Evolutionary conservation across 2,329 filamentous ascomycete genomes (phyloP), one percentile per base, ranked within the genome.

Genomic region (Penicillium polonicum): DNA sequence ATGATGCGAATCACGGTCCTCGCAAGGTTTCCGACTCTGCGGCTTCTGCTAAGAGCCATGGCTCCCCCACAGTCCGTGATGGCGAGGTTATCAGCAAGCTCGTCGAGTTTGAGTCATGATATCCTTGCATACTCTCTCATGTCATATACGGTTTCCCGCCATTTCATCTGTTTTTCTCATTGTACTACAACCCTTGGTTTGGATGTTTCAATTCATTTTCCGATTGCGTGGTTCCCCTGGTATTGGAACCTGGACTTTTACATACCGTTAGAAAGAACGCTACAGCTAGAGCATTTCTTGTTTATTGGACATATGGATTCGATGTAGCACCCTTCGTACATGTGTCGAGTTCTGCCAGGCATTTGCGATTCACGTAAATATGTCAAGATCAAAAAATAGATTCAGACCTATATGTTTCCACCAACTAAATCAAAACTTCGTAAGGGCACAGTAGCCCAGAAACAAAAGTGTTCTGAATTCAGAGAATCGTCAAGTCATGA

Each of bases 61-160:
- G 55, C 35, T 42, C 58, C 13, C 36, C 65, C 49, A 19, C 60
- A 38, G 55, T 38, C 7, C 61, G 60, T 46, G 66, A 72, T n/a
- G 62, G 65, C 6, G 65, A 66, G 13, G 68, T 69, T 39, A 68
- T 74, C 27, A 74, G 71, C 49, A 76, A 76, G 59, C 68, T 74
- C 35, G 70, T 76, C 49, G 76, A 78, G 59, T 74, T 73, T 41
- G 71, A 74, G 29, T 72, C 68, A 55, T 72, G 58, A 66, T 61
- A 25, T 63, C 25, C 13, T 25, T 38, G 19, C 49, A 48, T 48
- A 51, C 53, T 43, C 15, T 39, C 27, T 48, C 31, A 45, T 50
- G 25, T 56, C 42, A 46, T 54, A 48, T 50, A 55, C 41, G 31
- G 19, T 29, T 52, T 29, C 5, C 19, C 41, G 36, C 19, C 33